A percentile compares a stretch with the other conserved stretches of the same genome.
These are phyloP conservation scores for Exophiala aquamarina DNA, from an alignment of 2,329 filamentous ascomycete species.

Conservation along the genomic window DNA sequence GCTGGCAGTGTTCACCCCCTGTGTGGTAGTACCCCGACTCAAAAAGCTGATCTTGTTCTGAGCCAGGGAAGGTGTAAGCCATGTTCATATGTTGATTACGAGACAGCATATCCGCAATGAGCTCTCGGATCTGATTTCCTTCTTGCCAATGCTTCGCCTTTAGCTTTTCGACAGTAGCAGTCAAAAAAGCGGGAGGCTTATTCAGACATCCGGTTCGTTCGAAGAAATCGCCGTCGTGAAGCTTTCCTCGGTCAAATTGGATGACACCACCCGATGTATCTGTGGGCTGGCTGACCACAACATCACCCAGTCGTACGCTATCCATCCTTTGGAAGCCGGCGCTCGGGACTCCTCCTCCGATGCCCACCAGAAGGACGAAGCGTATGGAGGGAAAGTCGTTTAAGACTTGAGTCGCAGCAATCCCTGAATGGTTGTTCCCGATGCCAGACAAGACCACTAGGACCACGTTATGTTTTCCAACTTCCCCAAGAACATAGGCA, in stretches of 20 bases:
- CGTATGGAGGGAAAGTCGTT: conserved; percentile 23
- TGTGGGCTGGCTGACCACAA: conserved; percentile 28
- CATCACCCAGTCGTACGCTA: conserved; percentile 28
- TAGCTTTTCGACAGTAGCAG: no score
- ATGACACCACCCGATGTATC: conserved; percentile 25
- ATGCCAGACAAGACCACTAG: conserved; percentile 20
- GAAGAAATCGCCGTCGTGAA: background rate
- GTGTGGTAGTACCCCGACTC: no score
- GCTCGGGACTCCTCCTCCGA: conserved; percentile 29
- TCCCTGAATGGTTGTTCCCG: conserved; percentile 24
- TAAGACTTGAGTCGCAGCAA: conserved; percentile 20
- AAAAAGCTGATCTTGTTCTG: no score
- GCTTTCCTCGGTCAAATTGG: conserved; percentile 22
- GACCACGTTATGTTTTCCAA: conserved; percentile 25
- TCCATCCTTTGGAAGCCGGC: conserved; percentile 2
- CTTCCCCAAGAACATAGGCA: conserved; percentile 18
- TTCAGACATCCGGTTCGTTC: background rate
- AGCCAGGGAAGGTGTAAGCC: no score
- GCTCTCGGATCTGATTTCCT: no score
- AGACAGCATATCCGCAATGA: no score
- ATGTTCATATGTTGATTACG: no score
- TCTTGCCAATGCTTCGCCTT: no score
- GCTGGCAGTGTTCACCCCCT: no score
- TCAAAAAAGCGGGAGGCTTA: background rate
- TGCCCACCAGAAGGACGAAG: conserved; percentile 29